These are phyloP conservation scores for Acanthamoeba royreba DNA, from an alignment of 208 protist genomes.

Conservation along the genomic window DNA sequence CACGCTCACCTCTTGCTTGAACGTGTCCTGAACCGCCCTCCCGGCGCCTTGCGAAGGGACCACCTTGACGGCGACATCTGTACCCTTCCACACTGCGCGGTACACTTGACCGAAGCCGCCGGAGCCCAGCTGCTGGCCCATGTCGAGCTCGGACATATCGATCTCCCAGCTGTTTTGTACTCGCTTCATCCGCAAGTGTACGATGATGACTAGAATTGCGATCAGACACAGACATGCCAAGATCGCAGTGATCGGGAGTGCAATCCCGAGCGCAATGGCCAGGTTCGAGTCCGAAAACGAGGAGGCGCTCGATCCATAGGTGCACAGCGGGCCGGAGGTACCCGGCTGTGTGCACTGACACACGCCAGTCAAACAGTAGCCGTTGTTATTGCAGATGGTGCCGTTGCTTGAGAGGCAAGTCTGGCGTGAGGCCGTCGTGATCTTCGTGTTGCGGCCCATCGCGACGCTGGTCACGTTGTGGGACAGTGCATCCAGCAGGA, in stretches of 20 bases:
- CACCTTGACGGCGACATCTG: neutral
- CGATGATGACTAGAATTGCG: neutral
- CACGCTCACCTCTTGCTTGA: neutral
- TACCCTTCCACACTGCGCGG: neutral
- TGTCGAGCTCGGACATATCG: neutral
- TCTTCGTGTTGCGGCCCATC: neutral
- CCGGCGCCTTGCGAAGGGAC: neutral
- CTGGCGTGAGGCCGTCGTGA: neutral
- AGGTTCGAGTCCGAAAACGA: neutral
- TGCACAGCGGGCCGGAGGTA: neutral
- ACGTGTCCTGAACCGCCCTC: neutral
- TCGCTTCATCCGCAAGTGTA: neutral
- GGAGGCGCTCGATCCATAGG: neutral
- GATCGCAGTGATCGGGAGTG: neutral
- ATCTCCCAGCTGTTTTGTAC: neutral
- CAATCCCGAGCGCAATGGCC: neutral
- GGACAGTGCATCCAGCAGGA: neutral
- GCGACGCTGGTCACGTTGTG: neutral
- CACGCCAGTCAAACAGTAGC: neutral
- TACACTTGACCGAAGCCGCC: conserved; percentile 14
- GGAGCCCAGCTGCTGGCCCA: neutral
- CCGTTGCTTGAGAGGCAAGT: neutral
- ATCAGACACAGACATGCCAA: neutral
- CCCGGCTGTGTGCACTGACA: neutral
- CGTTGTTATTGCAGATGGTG: neutral